These are phyloP conservation scores for Wickerhamomyces ciferrii DNA, from an alignment of 805 yeast genomes.

Conservation along the genomic window DNA sequence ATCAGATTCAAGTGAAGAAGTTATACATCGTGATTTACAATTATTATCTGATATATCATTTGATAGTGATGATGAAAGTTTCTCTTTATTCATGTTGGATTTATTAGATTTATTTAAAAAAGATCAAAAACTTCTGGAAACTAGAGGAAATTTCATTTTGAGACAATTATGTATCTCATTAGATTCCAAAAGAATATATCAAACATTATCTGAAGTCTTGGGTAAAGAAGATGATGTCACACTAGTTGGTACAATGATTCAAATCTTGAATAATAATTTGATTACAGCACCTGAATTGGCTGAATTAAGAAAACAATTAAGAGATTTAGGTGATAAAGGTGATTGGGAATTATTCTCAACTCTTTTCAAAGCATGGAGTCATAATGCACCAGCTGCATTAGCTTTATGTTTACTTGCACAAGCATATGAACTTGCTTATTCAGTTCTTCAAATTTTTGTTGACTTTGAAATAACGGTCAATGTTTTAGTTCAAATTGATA, in stretches of 20 bases:
- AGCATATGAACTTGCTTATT: slow-evolving; percentile 81
- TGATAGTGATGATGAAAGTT: slow-evolving; percentile 69
- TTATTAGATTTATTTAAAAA: slow-evolving; percentile 63
- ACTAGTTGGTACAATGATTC: slow-evolving; percentile 78
- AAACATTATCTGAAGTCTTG: slow-evolving; percentile 72
- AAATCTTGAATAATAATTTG: slow-evolving; percentile 79
- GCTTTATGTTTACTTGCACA: slow-evolving; percentile 83
- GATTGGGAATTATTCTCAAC: slow-evolving; percentile 70
- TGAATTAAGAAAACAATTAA: slow-evolving; percentile 61
- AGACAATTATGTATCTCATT: slow-evolving; percentile 78
- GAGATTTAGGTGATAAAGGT: slow-evolving; percentile 52
- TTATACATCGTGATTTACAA: slow-evolving; percentile 67
- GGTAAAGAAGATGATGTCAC: slow-evolving; percentile 53
- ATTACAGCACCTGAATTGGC: slow-evolving; percentile 81
- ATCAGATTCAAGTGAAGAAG: slow-evolving; percentile 67
- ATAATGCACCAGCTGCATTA: slow-evolving; percentile 82
- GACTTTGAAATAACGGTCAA: slow-evolving; percentile 78
- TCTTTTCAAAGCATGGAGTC: slow-evolving; percentile 87
- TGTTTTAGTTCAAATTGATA: slow-evolving; percentile 80
- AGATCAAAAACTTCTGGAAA: slow-evolving; percentile 61
- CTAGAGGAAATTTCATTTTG: slow-evolving; percentile 77
- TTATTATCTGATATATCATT: slow-evolving; percentile 67
- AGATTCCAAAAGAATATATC: slow-evolving; percentile 78
- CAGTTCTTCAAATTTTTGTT: slow-evolving; percentile 75
- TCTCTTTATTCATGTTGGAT: slow-evolving; percentile 69